Evolutionary conservation across 23 red algal species (phyloP), one percentile per base, ranked within the genome.

Genomic region (Gracilaria domingensis): DNA sequence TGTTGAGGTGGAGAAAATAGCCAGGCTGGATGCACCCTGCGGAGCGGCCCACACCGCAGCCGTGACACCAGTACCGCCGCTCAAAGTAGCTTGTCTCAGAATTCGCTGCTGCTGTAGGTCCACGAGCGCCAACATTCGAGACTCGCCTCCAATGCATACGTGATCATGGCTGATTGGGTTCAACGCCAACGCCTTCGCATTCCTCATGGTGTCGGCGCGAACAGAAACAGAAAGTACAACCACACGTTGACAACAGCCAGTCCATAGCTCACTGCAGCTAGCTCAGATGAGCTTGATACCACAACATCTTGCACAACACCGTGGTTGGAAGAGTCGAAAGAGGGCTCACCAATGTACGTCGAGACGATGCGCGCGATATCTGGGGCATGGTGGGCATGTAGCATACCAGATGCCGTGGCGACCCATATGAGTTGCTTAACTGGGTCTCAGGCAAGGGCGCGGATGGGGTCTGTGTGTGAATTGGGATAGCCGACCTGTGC

Each of bases 61-160:
- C 1, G 81, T 81, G 37, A 85, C 91, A 24, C 91, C 91, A 48
- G 80, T 87, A 33, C 69, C 91, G 56, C 91, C 91, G n/a, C 78
- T 64, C 51, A 92, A 75, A 9, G 89, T 84, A 34, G 89, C 89
- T 26, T 84, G 79, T 38, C 89, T 58, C 62, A 92, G 62, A 44
- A 84, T 92, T 58, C 89, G 66, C 57, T 83, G 24, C 37, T 76
- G 66, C 79, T 84, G 18, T 37, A 83, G n/a, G 67, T 92, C 89
- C 32, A 84, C 74, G 30, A 92, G 21, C 0, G 89, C 89, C n/a
- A 92, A 58, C 89, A 84, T 92, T 29, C 44, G 89, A 66, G 79
- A 83, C 34, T 84, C 89, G n/a, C 89, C 89, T 9, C 89, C 89
- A 47, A 92, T 78, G 89, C 89, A 92, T 14, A 92, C 89, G 55